Evolutionary conservation across 1,284 basidiomycete genomes (phyloP).

Genomic region (Cryptococcus amylolentus): DNA sequence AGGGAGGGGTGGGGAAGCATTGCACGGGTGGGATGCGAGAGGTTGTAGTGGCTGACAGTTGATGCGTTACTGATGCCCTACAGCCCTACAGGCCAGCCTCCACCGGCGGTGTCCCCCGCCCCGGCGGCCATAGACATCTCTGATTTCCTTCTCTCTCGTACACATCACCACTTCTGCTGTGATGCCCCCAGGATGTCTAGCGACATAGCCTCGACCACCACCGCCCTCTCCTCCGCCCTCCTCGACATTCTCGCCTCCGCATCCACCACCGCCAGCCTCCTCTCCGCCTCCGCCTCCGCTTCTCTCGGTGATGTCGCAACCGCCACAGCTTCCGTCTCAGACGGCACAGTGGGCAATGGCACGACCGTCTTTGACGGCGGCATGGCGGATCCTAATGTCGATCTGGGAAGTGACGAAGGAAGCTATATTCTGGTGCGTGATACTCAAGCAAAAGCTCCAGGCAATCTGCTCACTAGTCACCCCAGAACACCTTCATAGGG

Average conservation of each 20-base stretch:
- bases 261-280: not conserved
- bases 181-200: not conserved
- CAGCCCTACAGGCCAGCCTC: too few relatives aligned
- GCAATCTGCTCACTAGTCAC: not conserved
- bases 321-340: not conserved
- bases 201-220: slow-evolving; percentile 3
- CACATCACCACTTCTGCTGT: too few relatives aligned
- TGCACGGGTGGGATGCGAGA: too few relatives aligned
- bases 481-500: slow-evolving; percentile 49
- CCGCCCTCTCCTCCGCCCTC: slow-evolving; percentile 10
- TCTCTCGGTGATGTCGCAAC: not conserved
- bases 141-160: too few relatives aligned
- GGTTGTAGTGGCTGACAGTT: too few relatives aligned
- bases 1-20: too few relatives aligned
- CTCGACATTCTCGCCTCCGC: slow-evolving; percentile 12
- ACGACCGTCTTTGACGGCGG: slow-evolving; percentile 5
- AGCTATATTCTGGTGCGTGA: slow-evolving; percentile 22
- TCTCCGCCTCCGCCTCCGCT: not conserved
- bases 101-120: too few relatives aligned
- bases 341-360: not conserved
- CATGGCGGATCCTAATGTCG: slow-evolving; percentile 8
- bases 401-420: slow-evolving; percentile 17
- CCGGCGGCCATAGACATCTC: too few relatives aligned
- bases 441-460: not conserved
- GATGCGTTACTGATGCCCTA: too few relatives aligned